Percentiles rank a stretch among this genome's conserved stretches.
Conservation (phyloP, 345 rosid species). For the Euphorbia peplus region DNA sequence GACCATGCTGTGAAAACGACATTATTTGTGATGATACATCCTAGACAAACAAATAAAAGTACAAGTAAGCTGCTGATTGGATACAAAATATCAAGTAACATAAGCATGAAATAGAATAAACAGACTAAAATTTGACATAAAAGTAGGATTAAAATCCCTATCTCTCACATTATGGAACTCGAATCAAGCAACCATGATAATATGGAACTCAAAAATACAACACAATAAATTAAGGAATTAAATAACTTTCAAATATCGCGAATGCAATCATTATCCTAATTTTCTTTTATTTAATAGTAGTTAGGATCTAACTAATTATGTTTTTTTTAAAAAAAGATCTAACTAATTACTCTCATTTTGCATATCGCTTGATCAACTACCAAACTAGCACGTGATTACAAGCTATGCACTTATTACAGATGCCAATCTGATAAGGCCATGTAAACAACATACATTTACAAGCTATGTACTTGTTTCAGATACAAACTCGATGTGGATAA, state of each 20-base stretch:
- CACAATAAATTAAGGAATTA: neutral
- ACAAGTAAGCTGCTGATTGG: neutral
- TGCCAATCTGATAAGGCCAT: neutral
- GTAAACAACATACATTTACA: neutral
- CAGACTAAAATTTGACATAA: neutral
- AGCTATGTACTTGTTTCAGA: neutral
- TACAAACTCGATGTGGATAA: neutral
- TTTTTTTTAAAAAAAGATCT: neutral
- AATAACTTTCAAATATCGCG: neutral
- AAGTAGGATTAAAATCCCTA: neutral
- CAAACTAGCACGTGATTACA: neutral
- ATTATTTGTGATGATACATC: conserved; percentile 62
- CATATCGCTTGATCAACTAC: neutral
- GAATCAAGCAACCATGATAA: too few species aligned
- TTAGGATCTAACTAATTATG: too few species aligned
- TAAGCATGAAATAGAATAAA: neutral
- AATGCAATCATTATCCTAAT: neutral
- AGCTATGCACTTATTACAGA: neutral
- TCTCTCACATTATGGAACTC: neutral
- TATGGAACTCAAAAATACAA: neutral
- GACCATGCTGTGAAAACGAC: conserved; percentile 66
- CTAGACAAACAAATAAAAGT: conserved; percentile 30
- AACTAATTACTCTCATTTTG: neutral
- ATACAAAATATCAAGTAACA: neutral
- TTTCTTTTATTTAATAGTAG: neutral